Conservation (phyloP, 345 rosid species). For the Cardamine resedifolia region DNA sequence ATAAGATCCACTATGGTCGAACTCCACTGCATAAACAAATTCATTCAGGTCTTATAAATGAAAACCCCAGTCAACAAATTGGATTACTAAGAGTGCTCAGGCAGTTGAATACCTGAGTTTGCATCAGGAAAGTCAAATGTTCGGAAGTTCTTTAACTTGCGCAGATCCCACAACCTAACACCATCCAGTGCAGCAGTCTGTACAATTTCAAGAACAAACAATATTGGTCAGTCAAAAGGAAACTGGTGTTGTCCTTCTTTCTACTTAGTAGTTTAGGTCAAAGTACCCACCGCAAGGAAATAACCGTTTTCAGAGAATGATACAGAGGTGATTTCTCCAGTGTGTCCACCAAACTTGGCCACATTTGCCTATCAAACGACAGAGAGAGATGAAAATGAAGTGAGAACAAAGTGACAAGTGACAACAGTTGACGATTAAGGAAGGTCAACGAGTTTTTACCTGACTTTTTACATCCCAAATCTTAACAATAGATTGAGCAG, state of each 20-base stretch:
- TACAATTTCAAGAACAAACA: neutral
- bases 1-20: slow-evolving; percentile 90
- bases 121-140: slow-evolving; percentile 66
- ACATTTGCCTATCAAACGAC: slow-evolving; percentile 66
- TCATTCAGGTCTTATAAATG: neutral
- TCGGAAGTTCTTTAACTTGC: slow-evolving; percentile 91
- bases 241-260: neutral
- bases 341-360: slow-evolving; percentile 83
- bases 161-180: slow-evolving; percentile 96
- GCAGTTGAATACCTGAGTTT: slow-evolving; percentile 65
- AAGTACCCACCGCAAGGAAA: slow-evolving; percentile 75
- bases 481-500: slow-evolving; percentile 74
- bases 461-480: slow-evolving; percentile 98
- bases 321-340: slow-evolving; percentile 70
- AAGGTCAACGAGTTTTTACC: slow-evolving; percentile 43
- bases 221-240: slow-evolving; percentile 15
- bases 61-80: slow-evolving; percentile 8
- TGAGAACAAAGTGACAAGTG: slow-evolving; percentile 1
- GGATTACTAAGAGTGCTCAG: neutral
- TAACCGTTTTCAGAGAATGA: slow-evolving; percentile 98
- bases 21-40: slow-evolving; percentile 64
- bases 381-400: slow-evolving; percentile 6
- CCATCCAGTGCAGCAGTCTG: slow-evolving; percentile 95
- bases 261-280: neutral
- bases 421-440: neutral